A percentile compares a stretch with the other conserved stretches of the same genome.
These are phyloP conservation scores for Tulasnella sp. DNA, from an alignment of 768 basidiomycete genomes.

Conservation along the genomic window DNA sequence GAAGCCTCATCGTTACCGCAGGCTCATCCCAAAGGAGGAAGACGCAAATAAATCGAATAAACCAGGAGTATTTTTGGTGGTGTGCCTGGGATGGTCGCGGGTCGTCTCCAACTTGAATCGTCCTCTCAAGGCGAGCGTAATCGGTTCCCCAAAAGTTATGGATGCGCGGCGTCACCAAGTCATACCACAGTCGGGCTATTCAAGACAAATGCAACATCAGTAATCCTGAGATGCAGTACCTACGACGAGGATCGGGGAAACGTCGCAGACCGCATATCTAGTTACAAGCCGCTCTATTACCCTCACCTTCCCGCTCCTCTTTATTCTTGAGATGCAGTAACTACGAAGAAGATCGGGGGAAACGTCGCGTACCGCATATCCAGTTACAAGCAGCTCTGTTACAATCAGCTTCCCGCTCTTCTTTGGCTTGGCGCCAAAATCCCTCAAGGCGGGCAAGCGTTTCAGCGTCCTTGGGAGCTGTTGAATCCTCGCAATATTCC, in stretches of 20 bases:
- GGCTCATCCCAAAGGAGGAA: constrained; percentile 1
- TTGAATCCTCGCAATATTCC: not conserved
- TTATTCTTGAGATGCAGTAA: not conserved
- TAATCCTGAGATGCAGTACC: too few species aligned
- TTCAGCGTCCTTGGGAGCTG: not conserved
- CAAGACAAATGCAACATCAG: not conserved
- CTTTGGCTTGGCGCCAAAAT: not conserved
- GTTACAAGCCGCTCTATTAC: not conserved
- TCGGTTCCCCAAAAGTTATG: not conserved
- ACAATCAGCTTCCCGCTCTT: not conserved
- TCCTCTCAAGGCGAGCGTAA: not conserved
- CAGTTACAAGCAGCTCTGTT: not conserved
- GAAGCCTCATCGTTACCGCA: not conserved
- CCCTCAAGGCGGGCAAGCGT: not conserved
- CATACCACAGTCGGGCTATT: not conserved
- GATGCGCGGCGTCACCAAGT: not conserved
- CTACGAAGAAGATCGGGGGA: too few species aligned
- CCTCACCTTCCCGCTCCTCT: too few species aligned
- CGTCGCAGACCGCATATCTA: not conserved
- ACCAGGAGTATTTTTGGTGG: not conserved
- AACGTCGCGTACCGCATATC: not conserved
- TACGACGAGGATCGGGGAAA: not conserved
- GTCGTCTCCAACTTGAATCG: not conserved
- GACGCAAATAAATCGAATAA: not conserved
- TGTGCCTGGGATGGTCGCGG: not conserved